Conservation (phyloP, 805 yeast genomes). For the Nakazawaea ishiwadae region DNA sequence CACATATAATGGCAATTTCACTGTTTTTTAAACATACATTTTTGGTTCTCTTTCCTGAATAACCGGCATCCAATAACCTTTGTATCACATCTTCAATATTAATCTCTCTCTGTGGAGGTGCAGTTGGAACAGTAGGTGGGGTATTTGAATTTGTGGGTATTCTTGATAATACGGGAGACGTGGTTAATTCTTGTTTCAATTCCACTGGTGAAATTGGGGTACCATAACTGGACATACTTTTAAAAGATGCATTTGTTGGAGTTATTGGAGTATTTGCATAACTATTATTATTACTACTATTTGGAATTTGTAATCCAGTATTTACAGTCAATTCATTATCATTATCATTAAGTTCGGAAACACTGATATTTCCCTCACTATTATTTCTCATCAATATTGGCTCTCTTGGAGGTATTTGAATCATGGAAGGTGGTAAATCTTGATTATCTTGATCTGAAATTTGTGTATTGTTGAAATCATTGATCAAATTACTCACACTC, state of each 20-base stretch:
- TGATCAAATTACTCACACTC: slow-evolving; percentile 9
- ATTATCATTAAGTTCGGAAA: background rate
- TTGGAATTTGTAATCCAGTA: slow-evolving; percentile 4
- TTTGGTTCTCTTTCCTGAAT: slow-evolving; percentile 89
- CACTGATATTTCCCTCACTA: slow-evolving; percentile 15
- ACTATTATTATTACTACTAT: background rate
- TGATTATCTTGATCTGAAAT: background rate
- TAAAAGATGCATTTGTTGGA: slow-evolving; percentile 11
- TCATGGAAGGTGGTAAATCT: slow-evolving; percentile 34
- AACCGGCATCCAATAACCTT: slow-evolving; percentile 90
- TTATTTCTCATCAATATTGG: slow-evolving; percentile 38
- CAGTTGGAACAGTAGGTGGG: background rate
- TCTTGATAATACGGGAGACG: slow-evolving; percentile 6
- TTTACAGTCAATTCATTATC: slow-evolving; percentile 3
- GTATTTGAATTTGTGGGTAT: slow-evolving; percentile 4
- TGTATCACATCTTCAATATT: slow-evolving; percentile 87
- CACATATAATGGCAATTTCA: slow-evolving; percentile 86
- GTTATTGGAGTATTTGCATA: slow-evolving; percentile 9
- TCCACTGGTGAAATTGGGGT: slow-evolving; percentile 9
- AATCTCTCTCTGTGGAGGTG: slow-evolving; percentile 21
- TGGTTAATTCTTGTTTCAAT: background rate
- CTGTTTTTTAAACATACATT: slow-evolving; percentile 81
- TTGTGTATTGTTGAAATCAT: slow-evolving; percentile 1
- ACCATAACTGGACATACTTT: slow-evolving; percentile 8
- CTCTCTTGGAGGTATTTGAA: slow-evolving; percentile 34